phyloP scores from a whole-genome alignment of 352 stramenopile genomes.

The Globisporangium mamillatum region DNA sequence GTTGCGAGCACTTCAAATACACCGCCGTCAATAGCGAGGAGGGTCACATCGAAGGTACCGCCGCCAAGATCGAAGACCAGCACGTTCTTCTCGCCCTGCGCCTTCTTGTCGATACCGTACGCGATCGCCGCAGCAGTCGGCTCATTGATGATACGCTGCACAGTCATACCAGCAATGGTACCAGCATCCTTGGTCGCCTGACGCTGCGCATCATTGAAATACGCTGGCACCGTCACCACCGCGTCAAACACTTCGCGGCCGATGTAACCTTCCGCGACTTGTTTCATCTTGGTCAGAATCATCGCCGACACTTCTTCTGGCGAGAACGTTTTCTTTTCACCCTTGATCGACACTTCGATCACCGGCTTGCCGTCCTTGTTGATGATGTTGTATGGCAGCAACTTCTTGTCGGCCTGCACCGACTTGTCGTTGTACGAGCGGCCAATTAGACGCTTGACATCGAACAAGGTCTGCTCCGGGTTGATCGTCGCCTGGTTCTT shows the following conservation, averaged over 20 bases:
- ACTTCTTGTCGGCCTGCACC: slow-evolving; percentile 98
- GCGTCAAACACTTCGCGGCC: slow-evolving; percentile 55
- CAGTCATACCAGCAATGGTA: slow-evolving; percentile 91
- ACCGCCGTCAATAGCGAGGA: slow-evolving; percentile 90
- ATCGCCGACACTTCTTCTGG: slow-evolving; percentile 85
- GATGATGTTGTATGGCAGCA: slow-evolving; percentile 97
- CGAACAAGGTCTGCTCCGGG: slow-evolving; percentile 99
- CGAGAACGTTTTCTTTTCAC: slow-evolving; percentile 62
- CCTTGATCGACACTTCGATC: slow-evolving; percentile 24
- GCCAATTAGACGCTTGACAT: slow-evolving; percentile 99
- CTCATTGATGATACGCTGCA: slow-evolving; percentile 97
- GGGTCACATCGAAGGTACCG: slow-evolving; percentile 90
- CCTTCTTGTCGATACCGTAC: slow-evolving; percentile 96
- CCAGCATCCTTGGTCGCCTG: slow-evolving; percentile 94
- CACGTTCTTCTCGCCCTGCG: slow-evolving; percentile 88
- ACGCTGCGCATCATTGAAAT: slow-evolving; percentile 95
- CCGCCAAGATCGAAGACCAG: slow-evolving; percentile 98
- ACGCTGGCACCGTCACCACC: slow-evolving; percentile 95
- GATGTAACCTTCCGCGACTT: slow-evolving; percentile 62
- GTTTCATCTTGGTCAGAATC: slow-evolving; percentile 73
- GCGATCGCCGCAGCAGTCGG: slow-evolving; percentile 93
- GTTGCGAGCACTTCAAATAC: slow-evolving; percentile 94
- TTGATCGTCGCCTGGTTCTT: slow-evolving; percentile 99
- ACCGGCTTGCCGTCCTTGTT: slow-evolving; percentile 84
- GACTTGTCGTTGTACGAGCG: slow-evolving; percentile 96